A percentile compares a stretch with the other conserved stretches of the same genome.
phyloP scores from a whole-genome alignment of 805 yeast species.

The Ogataea polymorpha region DNA sequence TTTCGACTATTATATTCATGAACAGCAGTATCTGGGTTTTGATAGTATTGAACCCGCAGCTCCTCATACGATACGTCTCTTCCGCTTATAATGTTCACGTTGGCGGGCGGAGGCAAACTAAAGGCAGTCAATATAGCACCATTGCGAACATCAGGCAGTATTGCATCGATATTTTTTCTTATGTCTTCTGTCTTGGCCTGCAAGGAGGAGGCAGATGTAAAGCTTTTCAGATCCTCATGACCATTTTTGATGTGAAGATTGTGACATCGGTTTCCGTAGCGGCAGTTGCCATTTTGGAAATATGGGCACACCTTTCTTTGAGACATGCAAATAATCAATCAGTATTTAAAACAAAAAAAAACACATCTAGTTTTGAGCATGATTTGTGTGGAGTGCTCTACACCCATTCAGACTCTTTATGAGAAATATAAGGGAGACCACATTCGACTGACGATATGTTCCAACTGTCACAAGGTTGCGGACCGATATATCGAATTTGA shows the following conservation, averaged over 20 bases:
- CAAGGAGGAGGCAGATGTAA: slow-evolving; percentile 3
- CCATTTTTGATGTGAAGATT: slow-evolving; percentile 39
- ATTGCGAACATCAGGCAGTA: slow-evolving; percentile 21
- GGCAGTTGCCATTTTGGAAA: slow-evolving; percentile 40
- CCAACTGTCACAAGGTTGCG: slow-evolving; percentile 66
- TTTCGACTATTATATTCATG: slow-evolving; percentile 40
- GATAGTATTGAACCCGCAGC: slow-evolving; percentile 42
- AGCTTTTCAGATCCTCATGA: slow-evolving; percentile 6
- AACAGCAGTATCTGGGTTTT: slow-evolving; percentile 42
- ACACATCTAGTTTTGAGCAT: slow-evolving; percentile 34
- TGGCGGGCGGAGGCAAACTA: slow-evolving; percentile 48
- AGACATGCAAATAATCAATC: slow-evolving; percentile 9
- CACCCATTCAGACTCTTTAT: slow-evolving; percentile 61
- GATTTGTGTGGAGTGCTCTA: slow-evolving; percentile 90
- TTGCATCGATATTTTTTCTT: slow-evolving; percentile 26
- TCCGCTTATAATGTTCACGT: slow-evolving; percentile 44
- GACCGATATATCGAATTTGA: slow-evolving; percentile 93
- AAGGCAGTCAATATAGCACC: slow-evolving; percentile 39
- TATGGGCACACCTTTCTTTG: slow-evolving; percentile 38
- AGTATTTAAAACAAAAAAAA: not conserved
- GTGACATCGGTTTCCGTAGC: slow-evolving; percentile 41
- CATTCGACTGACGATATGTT: slow-evolving; percentile 75
- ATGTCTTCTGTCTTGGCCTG: slow-evolving; percentile 14
- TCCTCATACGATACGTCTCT: slow-evolving; percentile 58
- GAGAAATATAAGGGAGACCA: slow-evolving; percentile 73